A percentile compares a stretch with the other conserved stretches of the same genome.
These are phyloP conservation scores for Sungouiella blattae DNA, from an alignment of 805 yeast species.

Conservation along the genomic window DNA sequence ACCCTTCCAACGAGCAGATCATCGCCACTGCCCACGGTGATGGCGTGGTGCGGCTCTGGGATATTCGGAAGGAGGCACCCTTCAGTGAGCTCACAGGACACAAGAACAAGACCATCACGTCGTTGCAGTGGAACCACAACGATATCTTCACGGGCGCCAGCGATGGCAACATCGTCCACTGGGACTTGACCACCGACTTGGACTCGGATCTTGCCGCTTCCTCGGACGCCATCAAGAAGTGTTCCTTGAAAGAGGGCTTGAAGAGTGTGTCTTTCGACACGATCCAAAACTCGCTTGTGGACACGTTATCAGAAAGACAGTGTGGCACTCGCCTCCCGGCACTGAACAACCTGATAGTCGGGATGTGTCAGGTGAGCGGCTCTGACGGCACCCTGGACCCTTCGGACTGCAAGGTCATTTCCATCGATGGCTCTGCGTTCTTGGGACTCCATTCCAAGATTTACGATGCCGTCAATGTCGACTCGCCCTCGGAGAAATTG, in stretches of 20 bases:
- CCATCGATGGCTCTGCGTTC: conserved; percentile 53
- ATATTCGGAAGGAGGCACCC: conserved; percentile 59
- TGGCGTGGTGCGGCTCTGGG: conserved; percentile 67
- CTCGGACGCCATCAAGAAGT: conserved; percentile 18
- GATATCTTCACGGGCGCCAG: conserved; percentile 57
- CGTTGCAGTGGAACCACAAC: conserved; percentile 57
- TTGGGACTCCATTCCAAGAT: conserved; percentile 53
- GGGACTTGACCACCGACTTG: conserved; percentile 48
- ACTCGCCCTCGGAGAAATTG: conserved; percentile 13
- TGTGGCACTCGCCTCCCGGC: conserved; percentile 66
- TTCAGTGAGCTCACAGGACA: conserved; percentile 56
- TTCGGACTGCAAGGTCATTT: conserved; percentile 38
- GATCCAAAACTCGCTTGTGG: conserved; percentile 27
- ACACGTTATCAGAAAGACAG: conserved; percentile 40
- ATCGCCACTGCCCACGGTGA: conserved; percentile 64
- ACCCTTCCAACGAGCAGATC: conserved; percentile 53
- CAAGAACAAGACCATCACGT: conserved; percentile 44
- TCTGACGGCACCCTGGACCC: conserved; percentile 6
- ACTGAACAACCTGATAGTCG: conserved; percentile 47
- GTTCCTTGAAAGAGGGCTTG: conserved; percentile 48
- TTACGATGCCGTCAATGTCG: conserved; percentile 25
- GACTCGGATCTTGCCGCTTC: conserved; percentile 10
- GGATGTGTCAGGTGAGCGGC: conserved; percentile 35
- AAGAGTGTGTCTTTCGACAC: conserved; percentile 37
- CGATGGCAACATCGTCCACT: conserved; percentile 66